Conservation (phyloP, 2,329 filamentous ascomycete species). For the Phaeosphaeriaceae sp. region DNA sequence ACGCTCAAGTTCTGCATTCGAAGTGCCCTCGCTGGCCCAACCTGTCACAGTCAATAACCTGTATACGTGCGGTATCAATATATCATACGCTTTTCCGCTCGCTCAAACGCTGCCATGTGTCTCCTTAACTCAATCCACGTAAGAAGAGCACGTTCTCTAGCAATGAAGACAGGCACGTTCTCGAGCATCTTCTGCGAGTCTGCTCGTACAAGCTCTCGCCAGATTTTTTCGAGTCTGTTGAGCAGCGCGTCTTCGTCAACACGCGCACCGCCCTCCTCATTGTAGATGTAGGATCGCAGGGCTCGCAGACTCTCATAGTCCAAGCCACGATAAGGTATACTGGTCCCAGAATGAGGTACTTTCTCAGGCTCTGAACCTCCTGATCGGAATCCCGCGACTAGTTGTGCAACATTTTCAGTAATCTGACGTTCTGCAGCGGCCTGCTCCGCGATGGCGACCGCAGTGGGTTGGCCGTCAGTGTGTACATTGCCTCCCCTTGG, state of each 20-base stretch:
- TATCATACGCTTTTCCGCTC: constrained; percentile 41
- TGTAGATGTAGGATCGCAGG: constrained; percentile 41
- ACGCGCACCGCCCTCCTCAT: constrained; percentile 26
- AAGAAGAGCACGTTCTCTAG: constrained; percentile 41
- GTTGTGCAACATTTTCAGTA: constrained; percentile 34
- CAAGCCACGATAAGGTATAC: constrained; percentile 33
- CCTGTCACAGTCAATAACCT: constrained; percentile 20
- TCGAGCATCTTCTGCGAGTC: constrained; percentile 34
- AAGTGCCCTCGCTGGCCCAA: constrained; percentile 39
- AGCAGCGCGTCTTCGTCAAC: constrained; percentile 41
- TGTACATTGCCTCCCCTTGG: constrained; percentile 22
- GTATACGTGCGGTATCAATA: background rate
- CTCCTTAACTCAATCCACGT: constrained; percentile 45
- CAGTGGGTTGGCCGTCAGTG: constrained; percentile 16
- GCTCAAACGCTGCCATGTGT: constrained; percentile 42
- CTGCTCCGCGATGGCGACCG: constrained; percentile 26
- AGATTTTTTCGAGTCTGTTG: constrained; percentile 36
- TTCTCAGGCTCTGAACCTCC: constrained; percentile 29
- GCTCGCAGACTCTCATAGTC: constrained; percentile 39
- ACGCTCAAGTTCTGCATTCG: constrained; percentile 36
- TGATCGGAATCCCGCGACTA: constrained; percentile 37
- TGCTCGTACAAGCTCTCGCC: constrained; percentile 39
- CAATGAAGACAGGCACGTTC: constrained; percentile 39
- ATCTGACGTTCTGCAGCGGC: constrained; percentile 33
- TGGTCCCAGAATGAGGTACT: constrained; percentile 23